phyloP scores from a whole-genome alignment of 805 yeast genomes.

The Wickerhamomyces tratensis region DNA sequence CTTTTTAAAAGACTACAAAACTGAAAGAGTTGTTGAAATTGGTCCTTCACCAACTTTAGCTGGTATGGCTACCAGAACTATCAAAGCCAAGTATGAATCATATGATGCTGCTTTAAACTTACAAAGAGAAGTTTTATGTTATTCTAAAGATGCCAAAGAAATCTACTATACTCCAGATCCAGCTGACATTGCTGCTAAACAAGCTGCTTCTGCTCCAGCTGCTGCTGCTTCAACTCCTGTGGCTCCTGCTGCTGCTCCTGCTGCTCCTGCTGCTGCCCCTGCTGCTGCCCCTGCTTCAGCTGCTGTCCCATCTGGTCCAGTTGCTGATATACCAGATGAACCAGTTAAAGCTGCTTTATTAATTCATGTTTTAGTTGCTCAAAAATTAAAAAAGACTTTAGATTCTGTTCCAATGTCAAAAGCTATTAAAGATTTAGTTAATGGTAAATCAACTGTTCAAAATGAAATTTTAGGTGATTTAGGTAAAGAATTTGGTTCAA shows the following conservation, averaged over 20 bases:
- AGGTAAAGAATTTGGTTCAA: slow-evolving; percentile 95
- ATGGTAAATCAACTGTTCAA: slow-evolving; percentile 98
- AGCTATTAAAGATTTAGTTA: slow-evolving; percentile 94
- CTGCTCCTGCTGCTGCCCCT: slow-evolving; percentile 48
- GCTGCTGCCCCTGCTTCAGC: slow-evolving; percentile 47
- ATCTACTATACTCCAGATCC: slow-evolving; percentile 91
- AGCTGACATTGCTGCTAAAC: slow-evolving; percentile 26
- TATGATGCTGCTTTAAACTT: slow-evolving; percentile 88
- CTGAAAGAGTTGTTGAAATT: slow-evolving; percentile 95
- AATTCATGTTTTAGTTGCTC: slow-evolving; percentile 87
- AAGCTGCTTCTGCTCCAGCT: slow-evolving; percentile 17
- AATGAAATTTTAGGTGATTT: slow-evolving; percentile 97
- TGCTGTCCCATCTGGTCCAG: slow-evolving; percentile 72
- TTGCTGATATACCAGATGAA: slow-evolving; percentile 75
- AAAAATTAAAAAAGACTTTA: slow-evolving; percentile 85
- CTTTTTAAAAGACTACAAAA: slow-evolving; percentile 83
- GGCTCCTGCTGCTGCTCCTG: slow-evolving; percentile 44
- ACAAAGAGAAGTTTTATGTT: slow-evolving; percentile 90
- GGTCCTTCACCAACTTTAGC: slow-evolving; percentile 99
- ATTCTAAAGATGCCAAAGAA: slow-evolving; percentile 92
- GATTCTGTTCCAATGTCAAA: slow-evolving; percentile 82
- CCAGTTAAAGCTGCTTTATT: slow-evolving; percentile 80
- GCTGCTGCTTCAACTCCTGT: slow-evolving; percentile 27
- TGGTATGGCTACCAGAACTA: slow-evolving; percentile 97
- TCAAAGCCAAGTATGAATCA: slow-evolving; percentile 87